A percentile compares a stretch with the other conserved stretches of the same genome.
Conservation (phyloP, 768 basidiomycete species). For the Pleurotus pulmonarius region DNA sequence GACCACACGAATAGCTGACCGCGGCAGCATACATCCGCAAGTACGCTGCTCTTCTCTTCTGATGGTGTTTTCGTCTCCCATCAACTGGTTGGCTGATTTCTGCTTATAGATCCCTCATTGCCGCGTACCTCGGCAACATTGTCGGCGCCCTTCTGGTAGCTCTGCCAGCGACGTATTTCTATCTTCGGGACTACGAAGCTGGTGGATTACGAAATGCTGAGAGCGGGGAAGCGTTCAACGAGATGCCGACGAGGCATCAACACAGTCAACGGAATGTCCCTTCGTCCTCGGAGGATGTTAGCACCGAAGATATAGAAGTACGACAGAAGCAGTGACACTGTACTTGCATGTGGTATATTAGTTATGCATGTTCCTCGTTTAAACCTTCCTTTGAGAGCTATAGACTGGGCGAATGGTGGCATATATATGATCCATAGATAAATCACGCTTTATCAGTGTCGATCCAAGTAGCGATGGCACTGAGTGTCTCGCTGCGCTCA, state of each 20-base stretch:
- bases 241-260: background rate
- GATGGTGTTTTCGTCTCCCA: background rate
- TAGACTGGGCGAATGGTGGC: too few relatives aligned
- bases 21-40: slow-evolving; percentile 61
- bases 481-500: slow-evolving; percentile 43
- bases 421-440: too few relatives aligned
- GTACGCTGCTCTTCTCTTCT: slow-evolving; percentile 29
- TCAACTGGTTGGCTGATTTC: background rate
- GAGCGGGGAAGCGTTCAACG: slow-evolving; percentile 21
- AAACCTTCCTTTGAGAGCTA: too few relatives aligned
- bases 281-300: too few relatives aligned
- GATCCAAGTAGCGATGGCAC: slow-evolving; percentile 49
- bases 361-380: too few relatives aligned
- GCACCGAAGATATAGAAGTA: too few relatives aligned
- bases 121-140: slow-evolving; percentile 63
- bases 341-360: too few relatives aligned
- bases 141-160: slow-evolving; percentile 64
- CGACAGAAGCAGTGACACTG: too few relatives aligned
- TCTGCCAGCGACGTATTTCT: slow-evolving; percentile 62
- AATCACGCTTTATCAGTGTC: background rate
- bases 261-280: too few relatives aligned
- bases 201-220: slow-evolving; percentile 38
- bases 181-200: slow-evolving; percentile 47
- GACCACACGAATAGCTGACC: slow-evolving; percentile 35
- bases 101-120: slow-evolving; percentile 50